Base-by-base conservation (phyloP, 495 filamentous ascomycete genomes). In the Collariella sp. region DNA sequence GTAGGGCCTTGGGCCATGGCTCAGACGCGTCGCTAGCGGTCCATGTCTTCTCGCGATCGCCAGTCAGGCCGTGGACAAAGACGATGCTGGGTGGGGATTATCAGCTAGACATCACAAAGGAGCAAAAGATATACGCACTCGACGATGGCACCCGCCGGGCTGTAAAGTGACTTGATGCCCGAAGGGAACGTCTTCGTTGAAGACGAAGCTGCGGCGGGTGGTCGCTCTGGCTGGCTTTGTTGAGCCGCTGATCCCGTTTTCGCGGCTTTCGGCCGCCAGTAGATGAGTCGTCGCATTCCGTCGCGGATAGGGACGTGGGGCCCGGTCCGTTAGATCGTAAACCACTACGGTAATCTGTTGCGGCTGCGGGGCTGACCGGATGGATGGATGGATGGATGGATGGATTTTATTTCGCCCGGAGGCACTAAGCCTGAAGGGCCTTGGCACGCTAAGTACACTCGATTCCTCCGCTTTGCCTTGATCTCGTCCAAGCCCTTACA, bases 1-100 rank as follows among this genome's bases (percentile, higher is more conserved):
- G 47, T 13, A 48, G 46, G 46, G 15, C 47, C 34, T 40, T 50
- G 23, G 47, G 47, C 47, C 35, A 50, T 18, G 47, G 47, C 22
- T 50, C 47, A 15, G 47, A 29, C 35, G 47, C 47, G 47, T 2
- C 35, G 15, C 15, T 13, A 34, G 47, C 47, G 13, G 47, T 50
- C 47, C 47, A 50, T 1, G 47, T 50, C 35, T 50, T 40, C 47
- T 50, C 47, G 35, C 47, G 47, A 31, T 50, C 34, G 47, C 47
- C 47, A 40, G 34, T 50, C 35, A 50, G 23, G 47, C 47, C 47
- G 47, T 50, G 47, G 23, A 50, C 23, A 13, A 50, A 50, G 23
- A 50, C 47, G 47, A 50, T 50, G 47, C 47, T 50, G 34, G 34
- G 5, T 10, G 35, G 47, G n/a, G 20, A 38, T 48, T 9, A 48